Conservation (phyloP, 352 stramenopile genomes). For the Globisporangium spiculum region DNA sequence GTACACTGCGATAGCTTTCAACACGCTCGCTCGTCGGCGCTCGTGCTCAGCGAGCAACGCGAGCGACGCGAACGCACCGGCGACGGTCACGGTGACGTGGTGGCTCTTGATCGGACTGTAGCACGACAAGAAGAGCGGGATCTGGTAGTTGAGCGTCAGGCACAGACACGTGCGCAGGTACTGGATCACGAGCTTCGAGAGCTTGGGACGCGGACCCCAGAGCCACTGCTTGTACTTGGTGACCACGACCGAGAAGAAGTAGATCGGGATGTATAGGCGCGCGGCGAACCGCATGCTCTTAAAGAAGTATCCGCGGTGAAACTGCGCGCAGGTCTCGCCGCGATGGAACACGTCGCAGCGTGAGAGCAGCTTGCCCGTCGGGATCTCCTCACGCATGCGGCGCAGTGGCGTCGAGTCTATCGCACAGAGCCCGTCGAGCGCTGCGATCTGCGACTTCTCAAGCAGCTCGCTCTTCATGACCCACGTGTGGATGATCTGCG, state of each 20-base stretch:
- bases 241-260: slow-evolving; percentile 44
- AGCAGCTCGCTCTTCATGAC: slow-evolving; percentile 54
- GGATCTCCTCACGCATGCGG: slow-evolving; percentile 61
- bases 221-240: slow-evolving; percentile 63
- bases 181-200: slow-evolving; percentile 31
- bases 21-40: slow-evolving; percentile 45
- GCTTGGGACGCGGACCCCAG: slow-evolving; percentile 42
- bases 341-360: slow-evolving; percentile 64
- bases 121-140: slow-evolving; percentile 54
- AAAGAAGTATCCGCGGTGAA: slow-evolving; percentile 41
- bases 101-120: slow-evolving; percentile 34
- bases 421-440: slow-evolving; percentile 52
- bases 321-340: slow-evolving; percentile 37
- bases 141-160: slow-evolving; percentile 61
- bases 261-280: slow-evolving; percentile 66
- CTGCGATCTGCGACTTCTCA: slow-evolving; percentile 37
- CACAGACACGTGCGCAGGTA: slow-evolving; percentile 59
- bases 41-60: slow-evolving; percentile 49
- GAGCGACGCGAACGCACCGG: slow-evolving; percentile 39
- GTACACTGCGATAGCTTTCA: slow-evolving; percentile 63
- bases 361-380: slow-evolving; percentile 31
- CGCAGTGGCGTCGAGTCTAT: slow-evolving; percentile 27
- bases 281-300: slow-evolving; percentile 39
- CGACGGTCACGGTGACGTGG: slow-evolving; percentile 29
- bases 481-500: slow-evolving; percentile 64